phyloP scores from a whole-genome alignment of 2,329 filamentous ascomycete genomes.

The Arthroderma sp. region DNA sequence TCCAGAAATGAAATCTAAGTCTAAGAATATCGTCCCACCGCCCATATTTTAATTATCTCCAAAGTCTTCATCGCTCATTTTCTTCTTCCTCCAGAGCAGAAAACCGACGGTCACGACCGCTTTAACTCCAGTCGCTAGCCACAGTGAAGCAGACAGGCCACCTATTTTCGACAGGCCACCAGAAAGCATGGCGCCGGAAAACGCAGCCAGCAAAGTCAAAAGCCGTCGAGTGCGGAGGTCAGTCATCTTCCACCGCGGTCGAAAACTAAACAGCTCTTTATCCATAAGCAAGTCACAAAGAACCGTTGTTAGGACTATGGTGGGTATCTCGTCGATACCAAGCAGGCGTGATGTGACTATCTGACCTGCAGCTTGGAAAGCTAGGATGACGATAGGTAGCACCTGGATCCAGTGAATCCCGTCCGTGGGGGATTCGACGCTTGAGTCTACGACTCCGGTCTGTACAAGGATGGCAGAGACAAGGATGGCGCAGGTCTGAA shows the following conservation, averaged over 20 bases:
- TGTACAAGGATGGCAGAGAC: conserved; percentile 28
- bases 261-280: conserved; percentile 17
- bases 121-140: conserved; percentile 32
- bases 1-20: neutral
- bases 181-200: conserved; percentile 31
- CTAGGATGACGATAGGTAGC: conserved; percentile 28
- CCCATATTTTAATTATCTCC: neutral
- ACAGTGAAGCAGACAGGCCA: conserved; percentile 28
- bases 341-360: conserved; percentile 30
- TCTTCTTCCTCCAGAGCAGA: conserved; percentile 26
- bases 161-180: conserved; percentile 29
- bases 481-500: conserved; percentile 28
- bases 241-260: conserved; percentile 19
- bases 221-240: conserved; percentile 26
- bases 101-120: conserved; percentile 24
- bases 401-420: conserved; percentile 29
- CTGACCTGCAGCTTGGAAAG: conserved; percentile 33
- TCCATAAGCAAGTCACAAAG: conserved; percentile 32
- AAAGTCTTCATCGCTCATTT: neutral
- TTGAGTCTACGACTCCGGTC: conserved; percentile 22
- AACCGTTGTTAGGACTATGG: conserved; percentile 32
- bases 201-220: conserved; percentile 28
- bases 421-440: conserved; percentile 21
- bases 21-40: neutral
- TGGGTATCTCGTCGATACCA: conserved; percentile 30